Conservation (phyloP, 176 grass and related monocot genomes). For the Aegilops sharonensis region DNA sequence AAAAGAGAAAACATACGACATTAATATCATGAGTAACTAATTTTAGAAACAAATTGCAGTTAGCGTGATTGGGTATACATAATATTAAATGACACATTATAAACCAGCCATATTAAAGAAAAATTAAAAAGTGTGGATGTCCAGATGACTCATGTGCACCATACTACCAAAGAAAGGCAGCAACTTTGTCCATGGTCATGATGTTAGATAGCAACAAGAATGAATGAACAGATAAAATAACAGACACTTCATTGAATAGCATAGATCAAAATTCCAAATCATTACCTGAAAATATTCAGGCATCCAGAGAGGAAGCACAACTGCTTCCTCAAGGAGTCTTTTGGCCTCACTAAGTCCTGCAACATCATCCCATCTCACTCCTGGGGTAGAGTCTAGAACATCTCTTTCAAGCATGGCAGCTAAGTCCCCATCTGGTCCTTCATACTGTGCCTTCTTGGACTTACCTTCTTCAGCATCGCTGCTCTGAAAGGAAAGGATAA, state of each 20-base stretch:
- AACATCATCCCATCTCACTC: constrained; percentile 98
- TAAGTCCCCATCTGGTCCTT: constrained; percentile 88
- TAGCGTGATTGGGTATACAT: neutral
- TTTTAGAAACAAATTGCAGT: neutral
- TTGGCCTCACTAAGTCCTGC: constrained; percentile 90
- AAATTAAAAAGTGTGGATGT: neutral
- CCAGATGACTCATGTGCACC: neutral
- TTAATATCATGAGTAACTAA: constrained; percentile 16
- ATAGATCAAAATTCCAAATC: constrained; percentile 21
- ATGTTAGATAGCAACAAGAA: constrained; percentile 5
- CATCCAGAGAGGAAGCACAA: constrained; percentile 94
- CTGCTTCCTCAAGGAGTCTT: constrained; percentile 91
- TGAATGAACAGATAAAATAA: neutral
- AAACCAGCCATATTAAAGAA: neutral
- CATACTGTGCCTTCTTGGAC: constrained; percentile 79
- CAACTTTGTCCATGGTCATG: neutral
- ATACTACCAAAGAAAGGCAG: constrained; percentile 27
- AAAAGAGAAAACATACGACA: neutral
- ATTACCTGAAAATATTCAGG: constrained; percentile 95
- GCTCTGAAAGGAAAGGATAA: constrained; percentile 47
- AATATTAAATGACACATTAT: neutral
- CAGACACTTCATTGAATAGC: neutral
- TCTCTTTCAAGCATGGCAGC: constrained; percentile 99
- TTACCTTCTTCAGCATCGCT: constrained; percentile 80
- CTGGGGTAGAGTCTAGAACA: constrained; percentile 89